Percentiles rank a stretch among this genome's conserved stretches.
Evolutionary conservation across 805 yeast species (phyloP).

Genomic region (Saccharomyces mikatae): DNA sequence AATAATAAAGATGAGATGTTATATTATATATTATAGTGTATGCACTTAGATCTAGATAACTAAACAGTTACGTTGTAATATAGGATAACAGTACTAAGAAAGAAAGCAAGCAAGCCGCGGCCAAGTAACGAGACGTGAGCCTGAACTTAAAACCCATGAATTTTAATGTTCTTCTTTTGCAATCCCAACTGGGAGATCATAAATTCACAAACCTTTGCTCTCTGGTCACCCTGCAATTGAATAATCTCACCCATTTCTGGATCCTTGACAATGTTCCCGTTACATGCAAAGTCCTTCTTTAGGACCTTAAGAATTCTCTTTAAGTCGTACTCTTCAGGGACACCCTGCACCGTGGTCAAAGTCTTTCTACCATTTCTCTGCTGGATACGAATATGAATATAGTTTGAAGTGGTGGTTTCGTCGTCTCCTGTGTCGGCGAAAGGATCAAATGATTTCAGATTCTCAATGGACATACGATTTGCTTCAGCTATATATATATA

Average conservation of each 20-base stretch:
- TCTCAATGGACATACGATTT: constrained; percentile 64
- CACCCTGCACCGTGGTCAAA: constrained; percentile 95
- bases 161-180: constrained; percentile 93
- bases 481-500: neutral
- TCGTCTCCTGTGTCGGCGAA: constrained; percentile 99
- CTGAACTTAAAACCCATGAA: constrained; percentile 79
- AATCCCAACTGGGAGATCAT: constrained; percentile 77
- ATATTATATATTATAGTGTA: neutral
- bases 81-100: neutral
- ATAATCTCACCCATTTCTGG: constrained; percentile 93
- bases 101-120: neutral
- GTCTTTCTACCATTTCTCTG: constrained; percentile 99
- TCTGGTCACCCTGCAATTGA: constrained; percentile 98
- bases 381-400: constrained; percentile 97
- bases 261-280: constrained; percentile 96
- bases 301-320: constrained; percentile 88
- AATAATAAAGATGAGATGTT: neutral
- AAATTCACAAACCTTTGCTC: constrained; percentile 91
- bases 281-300: constrained; percentile 97
- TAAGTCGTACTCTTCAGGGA: constrained; percentile 88
- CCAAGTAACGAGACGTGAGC: neutral
- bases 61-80: neutral
- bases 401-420: constrained; percentile 90
- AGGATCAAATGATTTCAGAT: constrained; percentile 84
- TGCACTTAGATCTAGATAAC: neutral